Evolutionary conservation across 129 eudicot genomes (phyloP), one percentile per base, ranked within the genome.

Genomic region (Chrysanthemum seticuspe): DNA sequence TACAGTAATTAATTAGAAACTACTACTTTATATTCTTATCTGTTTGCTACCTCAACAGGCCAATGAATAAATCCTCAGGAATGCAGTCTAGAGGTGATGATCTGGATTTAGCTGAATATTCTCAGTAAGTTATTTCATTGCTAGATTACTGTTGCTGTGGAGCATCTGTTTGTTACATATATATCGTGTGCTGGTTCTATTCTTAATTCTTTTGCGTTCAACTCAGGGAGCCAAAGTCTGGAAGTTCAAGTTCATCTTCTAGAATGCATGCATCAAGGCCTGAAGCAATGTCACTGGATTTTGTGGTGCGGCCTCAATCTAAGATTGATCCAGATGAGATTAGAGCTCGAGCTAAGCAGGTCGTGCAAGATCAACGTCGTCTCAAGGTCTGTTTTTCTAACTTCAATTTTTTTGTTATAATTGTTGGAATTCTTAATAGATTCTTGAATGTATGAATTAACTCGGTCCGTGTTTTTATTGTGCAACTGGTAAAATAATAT

Each of bases 321-420:
- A 95, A 90, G 80, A 82, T 95, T 51, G 99, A 95, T 64, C 99
- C 99, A 1, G 99, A 90, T 50, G 96, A 86, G 83, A 74, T 95
- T 18, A 83, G 99, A 57, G 96, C 96, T 13, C 84, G 96, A 29
- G 89, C 91, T 76, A 95, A 86, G 75, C 97, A 88, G 75, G 75
- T 79, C 56, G 87, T 83, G n/a, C 91, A 83, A 16, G 97, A 90
- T 78, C 96, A 90, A 80, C 96, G 96, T 19, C 96, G 90, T 18
- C 57, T 78, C 25, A 95, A 95, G 94, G 97, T 90, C 3, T 40
- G 74, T 23, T 19, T 15, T 53, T 53, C 29, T 25, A 15, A n/a
- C 48, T 57, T 61, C 8, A 40, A 48, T 36, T 19, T 36, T 5
- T 36, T 36, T 36, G 9, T 36, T 36, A 36, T 36, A 36, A 4